A percentile compares a stretch with the other conserved stretches of the same genome.
Conservation (phyloP, 2,329 filamentous ascomycete species). For the Alternaria panax region DNA sequence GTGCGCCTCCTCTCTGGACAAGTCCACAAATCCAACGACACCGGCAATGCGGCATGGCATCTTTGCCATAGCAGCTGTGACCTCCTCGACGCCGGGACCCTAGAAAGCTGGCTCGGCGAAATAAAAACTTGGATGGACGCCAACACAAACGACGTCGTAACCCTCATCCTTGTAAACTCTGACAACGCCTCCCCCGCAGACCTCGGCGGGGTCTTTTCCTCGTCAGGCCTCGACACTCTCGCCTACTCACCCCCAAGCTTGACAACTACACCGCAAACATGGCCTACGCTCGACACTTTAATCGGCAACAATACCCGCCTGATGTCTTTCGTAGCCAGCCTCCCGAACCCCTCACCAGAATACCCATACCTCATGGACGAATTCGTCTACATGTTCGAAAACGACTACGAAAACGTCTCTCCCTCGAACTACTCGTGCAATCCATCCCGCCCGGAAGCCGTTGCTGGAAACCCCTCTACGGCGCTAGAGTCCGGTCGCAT, state of each 20-base stretch:
- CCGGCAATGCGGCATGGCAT: conserved; percentile 57
- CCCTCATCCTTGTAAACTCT: conserved; percentile 75
- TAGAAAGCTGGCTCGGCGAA: conserved; percentile 68
- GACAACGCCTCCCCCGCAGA: conserved; percentile 64
- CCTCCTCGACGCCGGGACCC: conserved; percentile 72
- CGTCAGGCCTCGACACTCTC: conserved; percentile 66
- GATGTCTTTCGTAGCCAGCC: conserved; percentile 71
- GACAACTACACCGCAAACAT: conserved; percentile 62
- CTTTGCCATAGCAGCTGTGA: conserved; percentile 75
- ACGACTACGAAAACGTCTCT: conserved; percentile 68
- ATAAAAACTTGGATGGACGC: conserved; percentile 74
- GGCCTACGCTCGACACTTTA: conserved; percentile 76
- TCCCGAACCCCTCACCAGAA: conserved; percentile 39
- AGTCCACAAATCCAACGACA: conserved; percentile 66
- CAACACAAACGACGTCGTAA: conserved; percentile 78
- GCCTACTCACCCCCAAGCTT: conserved; percentile 56
- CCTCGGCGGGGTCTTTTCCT: conserved; percentile 58
- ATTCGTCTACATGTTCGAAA: conserved; percentile 76
- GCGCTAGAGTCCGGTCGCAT: conserved; percentile 68
- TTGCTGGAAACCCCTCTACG: conserved; percentile 51
- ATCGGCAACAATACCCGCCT: conserved; percentile 71
- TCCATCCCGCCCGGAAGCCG: conserved; percentile 68
- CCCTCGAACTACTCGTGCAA: conserved; percentile 74
- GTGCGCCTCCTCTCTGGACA: conserved; percentile 75
- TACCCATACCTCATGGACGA: conserved; percentile 69